phyloP scores from a whole-genome alignment of 176 grass and related monocot species.

The Bolboschoenus planiculmis region DNA sequence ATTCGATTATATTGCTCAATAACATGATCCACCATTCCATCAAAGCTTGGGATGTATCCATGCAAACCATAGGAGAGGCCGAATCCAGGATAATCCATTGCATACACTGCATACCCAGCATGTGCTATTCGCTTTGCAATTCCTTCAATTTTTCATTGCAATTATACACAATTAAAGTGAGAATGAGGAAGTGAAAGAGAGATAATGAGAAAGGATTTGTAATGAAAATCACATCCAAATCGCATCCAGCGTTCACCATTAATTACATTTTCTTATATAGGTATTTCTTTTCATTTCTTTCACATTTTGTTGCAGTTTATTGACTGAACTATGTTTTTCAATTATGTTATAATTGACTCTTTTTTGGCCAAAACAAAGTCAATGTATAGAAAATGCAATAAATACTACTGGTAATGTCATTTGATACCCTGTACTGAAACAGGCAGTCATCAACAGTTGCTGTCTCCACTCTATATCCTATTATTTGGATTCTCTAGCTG shows the following conservation, averaged over 20 bases:
- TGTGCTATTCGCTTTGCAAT: conserved; percentile 79
- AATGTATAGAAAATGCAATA: background rate
- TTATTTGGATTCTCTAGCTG: background rate
- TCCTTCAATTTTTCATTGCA: conserved; percentile 41
- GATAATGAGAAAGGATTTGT: background rate
- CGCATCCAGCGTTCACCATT: too few species aligned
- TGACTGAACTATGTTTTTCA: background rate
- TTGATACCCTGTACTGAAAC: background rate
- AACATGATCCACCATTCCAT: conserved; percentile 96
- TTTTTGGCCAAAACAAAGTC: background rate
- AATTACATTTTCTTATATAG: background rate
- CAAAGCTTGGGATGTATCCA: conserved; percentile 90
- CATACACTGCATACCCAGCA: conserved; percentile 78
- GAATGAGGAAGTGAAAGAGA: background rate
- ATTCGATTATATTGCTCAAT: conserved; percentile 79
- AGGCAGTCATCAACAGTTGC: background rate
- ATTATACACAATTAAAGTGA: conserved; percentile 21
- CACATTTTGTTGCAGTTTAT: background rate
- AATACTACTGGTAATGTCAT: background rate
- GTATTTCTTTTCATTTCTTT: background rate
- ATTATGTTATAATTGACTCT: background rate
- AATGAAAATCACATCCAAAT: background rate
- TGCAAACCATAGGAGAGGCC: conserved; percentile 90
- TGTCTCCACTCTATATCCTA: background rate
- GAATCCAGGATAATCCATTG: conserved; percentile 97